Conservation (phyloP, 345 rosid genomes). For the Raphanus raphanistrum region DNA sequence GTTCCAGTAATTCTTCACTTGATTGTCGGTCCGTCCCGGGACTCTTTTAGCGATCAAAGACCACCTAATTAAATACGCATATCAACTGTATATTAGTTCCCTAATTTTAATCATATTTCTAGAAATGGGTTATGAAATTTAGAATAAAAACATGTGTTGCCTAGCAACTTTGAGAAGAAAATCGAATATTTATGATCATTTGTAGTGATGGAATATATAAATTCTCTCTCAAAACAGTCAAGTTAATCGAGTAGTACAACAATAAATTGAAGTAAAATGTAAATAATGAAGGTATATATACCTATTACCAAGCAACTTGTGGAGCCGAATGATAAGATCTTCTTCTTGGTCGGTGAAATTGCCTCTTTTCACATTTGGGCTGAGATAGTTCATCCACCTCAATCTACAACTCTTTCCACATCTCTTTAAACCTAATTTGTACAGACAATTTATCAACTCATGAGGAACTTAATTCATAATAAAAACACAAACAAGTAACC, state of each 20-base stretch:
- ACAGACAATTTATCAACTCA: neutral
- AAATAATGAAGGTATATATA: conserved; percentile 10
- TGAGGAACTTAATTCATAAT: neutral
- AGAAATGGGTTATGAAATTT: neutral
- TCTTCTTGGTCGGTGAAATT: conserved; percentile 58
- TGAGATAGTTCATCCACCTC: conserved; percentile 65
- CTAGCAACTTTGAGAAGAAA: neutral
- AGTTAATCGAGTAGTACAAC: neutral
- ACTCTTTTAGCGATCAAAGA: conserved; percentile 66
- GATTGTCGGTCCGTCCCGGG: conserved; percentile 73
- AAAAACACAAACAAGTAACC: neutral
- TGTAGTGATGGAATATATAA: neutral
- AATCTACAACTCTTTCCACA: conserved; percentile 72
- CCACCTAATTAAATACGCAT: conserved; percentile 47
- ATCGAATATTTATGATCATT: neutral
- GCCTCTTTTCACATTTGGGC: conserved; percentile 54
- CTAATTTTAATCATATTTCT: neutral
- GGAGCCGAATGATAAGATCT: conserved; percentile 63
- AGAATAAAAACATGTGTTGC: neutral
- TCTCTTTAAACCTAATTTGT: conserved; percentile 52
- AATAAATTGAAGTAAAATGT: neutral
- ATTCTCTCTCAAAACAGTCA: neutral
- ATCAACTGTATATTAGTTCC: neutral
- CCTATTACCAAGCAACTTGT: conserved; percentile 67
- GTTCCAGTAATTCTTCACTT: conserved; percentile 73